A percentile compares a stretch with the other conserved stretches of the same genome.
phyloP scores from a whole-genome alignment of 2,329 filamentous ascomycete genomes.

The Zasmidium citrigriseum region DNA sequence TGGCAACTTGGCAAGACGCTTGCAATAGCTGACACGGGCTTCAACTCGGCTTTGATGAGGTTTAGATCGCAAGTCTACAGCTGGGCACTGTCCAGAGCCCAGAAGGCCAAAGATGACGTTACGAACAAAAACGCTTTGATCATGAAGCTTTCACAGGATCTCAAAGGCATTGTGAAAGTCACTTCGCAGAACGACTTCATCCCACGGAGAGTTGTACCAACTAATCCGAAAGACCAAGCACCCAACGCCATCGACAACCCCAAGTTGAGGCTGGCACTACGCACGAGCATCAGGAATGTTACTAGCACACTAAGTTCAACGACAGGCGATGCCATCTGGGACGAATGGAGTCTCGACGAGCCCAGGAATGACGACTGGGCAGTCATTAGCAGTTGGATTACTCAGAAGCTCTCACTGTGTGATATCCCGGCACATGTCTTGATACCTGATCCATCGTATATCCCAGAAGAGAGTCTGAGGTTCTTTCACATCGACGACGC shows the following conservation, averaged over 20 bases:
- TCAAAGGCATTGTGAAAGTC: no score
- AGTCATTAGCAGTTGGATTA: neutral
- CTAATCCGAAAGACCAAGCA: no score
- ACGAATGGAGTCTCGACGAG: neutral
- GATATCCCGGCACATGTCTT: neutral
- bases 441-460: neutral
- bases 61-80: neutral
- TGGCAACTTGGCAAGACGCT: neutral
- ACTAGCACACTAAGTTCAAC: neutral
- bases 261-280: neutral
- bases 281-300: neutral
- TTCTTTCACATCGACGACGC: slow-evolving; percentile 4
- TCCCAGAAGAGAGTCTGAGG: neutral
- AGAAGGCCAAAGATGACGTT: neutral
- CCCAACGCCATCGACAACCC: no score
- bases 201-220: no score
- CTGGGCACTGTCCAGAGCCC: neutral
- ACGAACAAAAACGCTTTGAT: neutral
- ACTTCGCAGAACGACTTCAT: no score
- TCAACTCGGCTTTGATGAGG: neutral
- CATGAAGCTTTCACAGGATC: no score
- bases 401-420: neutral
- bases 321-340: neutral
- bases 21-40: neutral
- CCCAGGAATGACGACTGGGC: neutral